Percentiles rank a stretch among this genome's conserved stretches.
These are phyloP conservation scores for Leucocoprinus leucothites DNA, from an alignment of 768 basidiomycete species.

Conservation along the genomic window DNA sequence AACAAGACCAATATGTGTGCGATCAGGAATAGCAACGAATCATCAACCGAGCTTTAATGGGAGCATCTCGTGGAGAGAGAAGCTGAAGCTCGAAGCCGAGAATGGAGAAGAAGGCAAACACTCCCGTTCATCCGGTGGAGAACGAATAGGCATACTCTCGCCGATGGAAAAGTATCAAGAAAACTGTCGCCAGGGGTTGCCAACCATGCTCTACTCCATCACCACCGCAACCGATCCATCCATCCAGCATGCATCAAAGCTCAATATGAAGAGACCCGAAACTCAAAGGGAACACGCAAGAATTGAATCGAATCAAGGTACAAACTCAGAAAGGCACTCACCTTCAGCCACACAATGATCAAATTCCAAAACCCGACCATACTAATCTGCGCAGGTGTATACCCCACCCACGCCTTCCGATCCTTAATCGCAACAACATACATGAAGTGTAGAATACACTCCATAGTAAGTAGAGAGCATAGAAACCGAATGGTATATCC, in stretches of 20 bases:
- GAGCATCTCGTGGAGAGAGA: no score
- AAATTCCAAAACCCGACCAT: constrained; percentile 99
- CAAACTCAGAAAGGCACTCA: constrained; percentile 27
- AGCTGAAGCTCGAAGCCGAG: not conserved
- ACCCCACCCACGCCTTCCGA: constrained; percentile 73
- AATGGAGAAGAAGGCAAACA: not conserved
- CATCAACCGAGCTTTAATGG: no score
- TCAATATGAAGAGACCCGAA: no score
- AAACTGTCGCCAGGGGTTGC: not conserved
- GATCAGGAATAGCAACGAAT: no score
- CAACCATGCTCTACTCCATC: not conserved
- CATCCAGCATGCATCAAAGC: not conserved
- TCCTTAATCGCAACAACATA: constrained; percentile 98
- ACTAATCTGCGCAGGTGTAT: constrained; percentile 74
- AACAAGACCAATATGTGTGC: not conserved
- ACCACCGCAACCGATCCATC: not conserved
- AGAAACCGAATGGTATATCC: constrained; percentile 73
- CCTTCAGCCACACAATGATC: constrained; percentile 95
- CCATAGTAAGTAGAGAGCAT: constrained; percentile 77
- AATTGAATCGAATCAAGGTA: not conserved
- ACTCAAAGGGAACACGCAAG: no score
- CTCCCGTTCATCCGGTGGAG: not conserved
- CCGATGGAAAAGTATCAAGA: not conserved
- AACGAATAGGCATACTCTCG: not conserved
- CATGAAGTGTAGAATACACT: constrained; percentile 89